Evolutionary conservation across 257 asterid genomes (phyloP).

Genomic region (Solanum arcanum): DNA sequence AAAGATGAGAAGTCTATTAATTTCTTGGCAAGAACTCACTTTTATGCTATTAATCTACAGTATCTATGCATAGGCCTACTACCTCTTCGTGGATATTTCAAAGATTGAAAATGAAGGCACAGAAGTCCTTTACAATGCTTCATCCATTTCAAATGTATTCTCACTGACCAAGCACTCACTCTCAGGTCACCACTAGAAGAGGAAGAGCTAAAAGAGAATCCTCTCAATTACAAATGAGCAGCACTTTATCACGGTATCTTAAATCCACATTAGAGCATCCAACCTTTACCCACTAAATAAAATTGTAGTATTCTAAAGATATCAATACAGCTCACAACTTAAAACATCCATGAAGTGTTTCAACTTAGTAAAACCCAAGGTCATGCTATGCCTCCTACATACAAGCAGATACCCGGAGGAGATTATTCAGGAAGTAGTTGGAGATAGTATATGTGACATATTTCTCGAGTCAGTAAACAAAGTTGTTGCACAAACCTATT

Average conservation of each 20-base stretch:
- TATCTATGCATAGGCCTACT: neutral
- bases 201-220: neutral
- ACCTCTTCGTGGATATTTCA: neutral
- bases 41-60: neutral
- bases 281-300: neutral
- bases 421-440: neutral
- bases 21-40: neutral
- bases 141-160: neutral
- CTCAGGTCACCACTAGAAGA: neutral
- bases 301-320: neutral
- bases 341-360: neutral
- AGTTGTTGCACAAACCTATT: slow-evolving; percentile 54
- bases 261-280: neutral
- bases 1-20: neutral
- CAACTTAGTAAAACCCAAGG: neutral
- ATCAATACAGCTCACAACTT: neutral
- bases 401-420: neutral
- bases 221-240: neutral
- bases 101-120: neutral
- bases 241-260: neutral
- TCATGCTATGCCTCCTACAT: neutral
- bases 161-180: neutral
- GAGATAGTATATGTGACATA: neutral
- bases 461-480: neutral
- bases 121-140: neutral